phyloP scores from a whole-genome alignment of 2,329 filamentous ascomycete species.

The Apiospora kogelbergensis region DNA sequence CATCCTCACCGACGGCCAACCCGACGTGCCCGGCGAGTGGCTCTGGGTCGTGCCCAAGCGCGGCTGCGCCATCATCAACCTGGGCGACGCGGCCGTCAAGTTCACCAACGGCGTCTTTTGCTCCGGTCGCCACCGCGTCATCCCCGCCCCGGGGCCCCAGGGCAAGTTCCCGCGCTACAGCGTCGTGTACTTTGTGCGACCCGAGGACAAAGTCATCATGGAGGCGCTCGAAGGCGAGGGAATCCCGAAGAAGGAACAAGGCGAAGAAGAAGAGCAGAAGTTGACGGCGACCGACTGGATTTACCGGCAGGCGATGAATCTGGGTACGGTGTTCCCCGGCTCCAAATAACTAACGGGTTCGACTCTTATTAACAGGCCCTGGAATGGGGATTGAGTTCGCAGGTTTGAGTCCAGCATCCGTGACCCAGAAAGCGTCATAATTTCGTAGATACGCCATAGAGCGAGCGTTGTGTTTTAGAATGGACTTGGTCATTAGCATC shows the following conservation, averaged over 20 bases:
- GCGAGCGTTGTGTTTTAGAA: neutral
- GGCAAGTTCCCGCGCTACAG: slow-evolving; percentile 32
- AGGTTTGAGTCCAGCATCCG: neutral
- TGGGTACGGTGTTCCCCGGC: slow-evolving; percentile 19
- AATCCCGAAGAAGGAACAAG: slow-evolving; percentile 16
- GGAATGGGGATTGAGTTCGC: neutral
- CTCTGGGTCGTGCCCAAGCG: slow-evolving; percentile 35
- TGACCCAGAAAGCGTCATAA: neutral
- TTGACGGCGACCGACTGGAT: slow-evolving; percentile 31
- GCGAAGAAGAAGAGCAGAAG: slow-evolving; percentile 22
- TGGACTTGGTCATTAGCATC: neutral
- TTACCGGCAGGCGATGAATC: slow-evolving; percentile 20
- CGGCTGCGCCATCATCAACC: slow-evolving; percentile 38
- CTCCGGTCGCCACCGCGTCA: slow-evolving; percentile 35
- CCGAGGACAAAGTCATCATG: slow-evolving; percentile 32
- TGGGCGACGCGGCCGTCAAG: slow-evolving; percentile 38
- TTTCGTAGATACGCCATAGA: neutral
- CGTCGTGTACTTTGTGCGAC: slow-evolving; percentile 36
- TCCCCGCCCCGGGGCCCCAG: slow-evolving; percentile 32
- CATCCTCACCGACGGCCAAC: slow-evolving; percentile 23
- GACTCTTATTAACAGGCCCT: too few relatives aligned
- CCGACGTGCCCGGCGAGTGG: slow-evolving; percentile 32
- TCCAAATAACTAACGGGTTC: neutral
- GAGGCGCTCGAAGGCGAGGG: slow-evolving; percentile 23
- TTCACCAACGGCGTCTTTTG: slow-evolving; percentile 34